A percentile compares a stretch with the other conserved stretches of the same genome.
Conservation (phyloP, 2,329 filamentous ascomycete species). For the Aspergillus sp. region DNA sequence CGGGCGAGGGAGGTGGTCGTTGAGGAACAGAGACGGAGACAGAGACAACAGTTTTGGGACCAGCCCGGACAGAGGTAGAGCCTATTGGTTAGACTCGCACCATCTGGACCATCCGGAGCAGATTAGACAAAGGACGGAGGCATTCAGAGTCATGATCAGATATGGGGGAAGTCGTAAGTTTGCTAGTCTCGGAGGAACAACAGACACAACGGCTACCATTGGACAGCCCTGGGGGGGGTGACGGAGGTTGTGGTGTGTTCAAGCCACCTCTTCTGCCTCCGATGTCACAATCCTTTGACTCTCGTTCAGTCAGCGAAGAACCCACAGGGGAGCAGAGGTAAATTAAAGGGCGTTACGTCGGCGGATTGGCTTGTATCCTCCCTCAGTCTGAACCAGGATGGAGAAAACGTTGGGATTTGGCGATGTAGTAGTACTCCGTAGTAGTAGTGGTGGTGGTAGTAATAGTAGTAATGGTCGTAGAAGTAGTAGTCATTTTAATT, state of each 20-base stretch:
- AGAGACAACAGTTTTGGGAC: too few species aligned
- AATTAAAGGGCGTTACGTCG: not conserved
- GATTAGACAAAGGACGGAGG: not conserved
- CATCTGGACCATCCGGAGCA: not conserved
- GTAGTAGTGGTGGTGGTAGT: too few species aligned
- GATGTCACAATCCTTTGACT: not conserved
- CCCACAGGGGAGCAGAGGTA: not conserved
- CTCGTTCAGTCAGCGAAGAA: not conserved
- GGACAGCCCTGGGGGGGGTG: not conserved
- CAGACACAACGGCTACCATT: not conserved
- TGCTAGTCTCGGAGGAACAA: not conserved
- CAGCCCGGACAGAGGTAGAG: too few species aligned
- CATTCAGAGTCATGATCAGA: not conserved
- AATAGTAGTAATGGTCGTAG: too few species aligned
- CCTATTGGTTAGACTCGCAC: not conserved
- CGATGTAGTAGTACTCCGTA: too few species aligned
- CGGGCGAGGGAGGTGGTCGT: too few species aligned
- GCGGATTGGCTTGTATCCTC: too few species aligned
- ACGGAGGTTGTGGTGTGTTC: not conserved
- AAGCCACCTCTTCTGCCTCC: not conserved
- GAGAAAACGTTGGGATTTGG: too few species aligned
- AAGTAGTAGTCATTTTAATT: too few species aligned
- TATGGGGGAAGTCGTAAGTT: constrained; percentile 2
- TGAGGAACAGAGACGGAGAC: too few species aligned
- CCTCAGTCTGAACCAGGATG: too few species aligned